Evolutionary conservation across 1,139 yeast genomes (phyloP), one percentile per base, ranked within the genome.

Genomic region (Candida glucosophila): DNA sequence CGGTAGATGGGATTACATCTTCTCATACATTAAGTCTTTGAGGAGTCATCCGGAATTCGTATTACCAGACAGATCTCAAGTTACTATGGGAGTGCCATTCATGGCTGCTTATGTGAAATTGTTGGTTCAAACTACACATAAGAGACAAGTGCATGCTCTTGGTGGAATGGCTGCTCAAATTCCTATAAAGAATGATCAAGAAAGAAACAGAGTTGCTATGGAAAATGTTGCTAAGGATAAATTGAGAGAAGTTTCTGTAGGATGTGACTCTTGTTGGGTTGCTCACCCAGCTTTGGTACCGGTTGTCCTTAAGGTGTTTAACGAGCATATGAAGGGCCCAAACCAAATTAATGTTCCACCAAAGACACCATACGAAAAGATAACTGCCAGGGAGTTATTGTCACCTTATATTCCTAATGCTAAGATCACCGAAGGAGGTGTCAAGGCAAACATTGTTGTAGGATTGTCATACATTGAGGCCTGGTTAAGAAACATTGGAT

Each of bases 131-230:
- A 75, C 81, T 26, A 75, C 83, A 51, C 88, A 78, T 58, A 66
- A 67, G 52, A 71, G 86, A 46, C 79, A 77, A 39, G 85, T 78
- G 20, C 82, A 74, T 49, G 90, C 85, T 24, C 75, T 78, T 72
- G 88, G 88, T 36, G 88, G 88, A 37, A 78, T 78, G 88, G 86
- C 86, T 39, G 88, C 88, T 15, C 83, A 77, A 55, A 78, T 78
- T 41, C 88, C 88, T 32, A 75, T 77, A 55, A 78, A 78, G 59
- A 63, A 67, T 35, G 85, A 78, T 43, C 65, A 67, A 24, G 68
- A 58, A 31, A 75, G 78, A 43, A 78, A 78, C 59, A 63, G 58
- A 44, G 58, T 58, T 29, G 86, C 85, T 24, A 73, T 78, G 74
- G 77, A 73, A 39, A 77, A 76, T 37, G 88, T 78, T 30, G 67